Percentiles rank a stretch among this genome's conserved stretches.
Conservation (phyloP, 148 eudicot species). For the Chenopodium berlandieri region DNA sequence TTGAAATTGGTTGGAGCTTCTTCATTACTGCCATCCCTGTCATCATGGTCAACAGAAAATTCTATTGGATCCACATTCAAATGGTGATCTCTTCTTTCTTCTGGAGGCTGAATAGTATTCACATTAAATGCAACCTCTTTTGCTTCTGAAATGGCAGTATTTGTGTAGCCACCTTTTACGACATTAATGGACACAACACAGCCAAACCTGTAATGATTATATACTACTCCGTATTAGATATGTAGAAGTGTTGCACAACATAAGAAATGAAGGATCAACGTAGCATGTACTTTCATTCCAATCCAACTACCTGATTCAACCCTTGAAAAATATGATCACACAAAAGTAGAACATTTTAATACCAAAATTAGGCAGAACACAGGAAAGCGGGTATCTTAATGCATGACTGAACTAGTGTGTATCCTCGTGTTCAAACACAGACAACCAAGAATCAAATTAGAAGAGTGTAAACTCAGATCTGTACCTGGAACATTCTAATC, state of each 20-base stretch:
- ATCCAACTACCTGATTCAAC: background rate
- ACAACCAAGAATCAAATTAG: background rate
- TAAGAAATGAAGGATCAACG: background rate
- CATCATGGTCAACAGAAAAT: constrained; percentile 19
- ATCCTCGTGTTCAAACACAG: background rate
- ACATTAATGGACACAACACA: constrained; percentile 62
- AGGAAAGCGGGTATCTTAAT: background rate
- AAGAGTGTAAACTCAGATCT: background rate
- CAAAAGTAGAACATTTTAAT: background rate
- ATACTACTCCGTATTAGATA: background rate
- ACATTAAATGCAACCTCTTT: constrained; percentile 20
- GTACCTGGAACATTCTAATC: constrained; percentile 90
- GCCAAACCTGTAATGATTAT: constrained; percentile 68
- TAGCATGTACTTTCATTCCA: background rate
- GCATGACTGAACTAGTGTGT: background rate
- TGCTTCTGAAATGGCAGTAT: constrained; percentile 25
- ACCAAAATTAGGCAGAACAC: background rate
- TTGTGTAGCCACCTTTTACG: constrained; percentile 35
- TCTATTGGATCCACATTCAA: constrained; percentile 24
- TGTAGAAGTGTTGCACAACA: background rate
- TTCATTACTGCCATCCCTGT: constrained; percentile 16
- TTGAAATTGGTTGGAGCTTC: constrained; percentile 24
- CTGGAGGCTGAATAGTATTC: constrained; percentile 21
- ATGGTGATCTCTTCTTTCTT: constrained; percentile 24
- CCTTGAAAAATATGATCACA: background rate